Evolutionary conservation across 805 yeast species (phyloP).

Genomic region (Deakozyma indianensis): DNA sequence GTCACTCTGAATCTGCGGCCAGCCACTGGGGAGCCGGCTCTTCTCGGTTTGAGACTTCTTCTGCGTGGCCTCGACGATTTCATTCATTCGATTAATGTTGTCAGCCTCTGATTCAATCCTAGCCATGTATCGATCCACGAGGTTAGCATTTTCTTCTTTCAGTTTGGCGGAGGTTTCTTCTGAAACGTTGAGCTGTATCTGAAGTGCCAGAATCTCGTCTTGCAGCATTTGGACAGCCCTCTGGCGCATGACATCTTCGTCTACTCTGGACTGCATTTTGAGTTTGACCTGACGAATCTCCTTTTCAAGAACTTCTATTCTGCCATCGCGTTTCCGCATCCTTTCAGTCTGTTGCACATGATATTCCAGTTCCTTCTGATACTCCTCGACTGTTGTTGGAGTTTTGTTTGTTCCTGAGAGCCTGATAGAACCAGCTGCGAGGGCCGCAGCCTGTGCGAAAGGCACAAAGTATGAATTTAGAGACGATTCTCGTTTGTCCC

Average conservation of each 20-base stretch:
- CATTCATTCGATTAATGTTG: neutral
- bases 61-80: neutral
- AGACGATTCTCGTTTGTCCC: neutral
- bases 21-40: neutral
- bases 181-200: neutral
- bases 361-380: neutral
- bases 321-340: neutral
- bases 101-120: constrained; percentile 1
- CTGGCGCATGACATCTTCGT: neutral
- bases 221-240: neutral
- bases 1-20: constrained; percentile 1
- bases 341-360: neutral
- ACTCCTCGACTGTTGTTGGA: neutral
- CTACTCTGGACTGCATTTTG: constrained; percentile 1
- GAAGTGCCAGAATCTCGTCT: constrained; percentile 1
- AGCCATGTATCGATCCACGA: neutral
- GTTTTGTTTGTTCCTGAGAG: neutral
- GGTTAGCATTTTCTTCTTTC: neutral
- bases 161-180: neutral
- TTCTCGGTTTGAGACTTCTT: neutral
- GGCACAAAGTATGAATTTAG: neutral
- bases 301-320: neutral
- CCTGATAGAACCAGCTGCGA: neutral
- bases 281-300: neutral
- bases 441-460: neutral